Evolutionary conservation across 352 stramenopile genomes (phyloP), one percentile per base, ranked within the genome.

Genomic region (Pythium sp.): DNA sequence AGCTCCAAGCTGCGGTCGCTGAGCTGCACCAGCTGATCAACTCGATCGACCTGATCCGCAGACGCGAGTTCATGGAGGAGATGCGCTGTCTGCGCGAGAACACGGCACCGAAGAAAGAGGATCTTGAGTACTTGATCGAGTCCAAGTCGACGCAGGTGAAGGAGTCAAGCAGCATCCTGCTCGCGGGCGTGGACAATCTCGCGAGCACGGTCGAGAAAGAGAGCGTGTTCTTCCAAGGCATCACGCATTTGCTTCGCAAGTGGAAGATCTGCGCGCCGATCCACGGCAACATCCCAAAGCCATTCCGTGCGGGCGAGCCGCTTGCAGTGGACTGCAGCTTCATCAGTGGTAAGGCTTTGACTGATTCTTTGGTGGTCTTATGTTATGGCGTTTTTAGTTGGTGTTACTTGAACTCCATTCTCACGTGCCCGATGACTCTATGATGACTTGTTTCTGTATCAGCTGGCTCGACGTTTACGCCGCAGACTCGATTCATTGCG

Each of bases 191-290:
- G 9, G 84, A 92, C 58, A 81, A 81, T 14, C 67, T 94, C 49
- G 79, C 87, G 20, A 78, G 70, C 53, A 92, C 85, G 2, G 84
- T 94, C 20, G 77, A 82, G 61, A 96, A 93, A 49, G 88, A 96
- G 64, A 89, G 84, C 64, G 76, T 92, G 3, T 96, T 96, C 62
- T 96, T 96, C 58, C 78, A 91, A 43, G 88, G 86, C 28, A 78
- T 93, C 41, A 83, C 71, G 67, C 80, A 92, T n/a, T 77, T 94
- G 65, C 72, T 94, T 51, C 82, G 79, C 61, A 92, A 91, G 62
- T 96, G 88, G 88, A 94, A 94, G 65, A 83, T 96, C 49, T 94
- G 84, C 56, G 88, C 88, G 51, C 88, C 88, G 14, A 91, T 94
- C 32, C 88, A 96, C 62, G 88, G 88, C 57, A 94, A 90, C 28